These are phyloP conservation scores for Sclerotinia spermophila DNA, from an alignment of 2,329 filamentous ascomycete species.

Conservation along the genomic window DNA sequence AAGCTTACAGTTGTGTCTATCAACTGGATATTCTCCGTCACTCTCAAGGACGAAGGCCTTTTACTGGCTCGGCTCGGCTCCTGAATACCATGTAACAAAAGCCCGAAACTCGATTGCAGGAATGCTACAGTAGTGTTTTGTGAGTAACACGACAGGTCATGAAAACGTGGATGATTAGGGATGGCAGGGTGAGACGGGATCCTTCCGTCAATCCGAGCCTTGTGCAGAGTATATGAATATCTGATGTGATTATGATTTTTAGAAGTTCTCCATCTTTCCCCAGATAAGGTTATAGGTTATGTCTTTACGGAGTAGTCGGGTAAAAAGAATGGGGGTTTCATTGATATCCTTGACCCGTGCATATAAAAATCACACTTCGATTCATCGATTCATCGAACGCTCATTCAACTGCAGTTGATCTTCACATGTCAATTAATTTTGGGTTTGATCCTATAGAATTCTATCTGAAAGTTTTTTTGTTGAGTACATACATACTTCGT, in stretches of 20 bases:
- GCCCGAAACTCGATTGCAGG: not conserved
- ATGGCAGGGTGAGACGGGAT: not conserved
- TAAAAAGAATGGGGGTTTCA: not conserved
- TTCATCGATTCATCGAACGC: not conserved
- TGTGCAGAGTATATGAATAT: not conserved
- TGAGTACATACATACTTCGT: no score
- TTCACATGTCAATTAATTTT: slow-evolving; percentile 4
- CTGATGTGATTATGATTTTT: not conserved
- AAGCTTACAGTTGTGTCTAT: not conserved
- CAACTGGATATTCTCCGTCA: slow-evolving; percentile 1
- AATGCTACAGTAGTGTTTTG: not conserved
- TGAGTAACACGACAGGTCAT: not conserved
- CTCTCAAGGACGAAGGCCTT: not conserved
- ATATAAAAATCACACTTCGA: not conserved
- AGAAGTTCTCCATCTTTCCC: not conserved
- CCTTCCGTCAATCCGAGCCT: not conserved
- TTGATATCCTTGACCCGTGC: not conserved
- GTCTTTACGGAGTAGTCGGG: no score
- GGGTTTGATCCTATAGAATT: not conserved
- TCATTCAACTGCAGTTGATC: not conserved
- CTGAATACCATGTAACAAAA: not conserved
- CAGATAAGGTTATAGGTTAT: not conserved
- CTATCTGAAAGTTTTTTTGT: not conserved
- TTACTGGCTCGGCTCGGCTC: not conserved
- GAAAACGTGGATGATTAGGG: not conserved